A percentile compares a stretch with the other conserved stretches of the same genome.
Evolutionary conservation across 768 basidiomycete species (phyloP).

Genomic region (Rhodotorula taiwanensis): DNA sequence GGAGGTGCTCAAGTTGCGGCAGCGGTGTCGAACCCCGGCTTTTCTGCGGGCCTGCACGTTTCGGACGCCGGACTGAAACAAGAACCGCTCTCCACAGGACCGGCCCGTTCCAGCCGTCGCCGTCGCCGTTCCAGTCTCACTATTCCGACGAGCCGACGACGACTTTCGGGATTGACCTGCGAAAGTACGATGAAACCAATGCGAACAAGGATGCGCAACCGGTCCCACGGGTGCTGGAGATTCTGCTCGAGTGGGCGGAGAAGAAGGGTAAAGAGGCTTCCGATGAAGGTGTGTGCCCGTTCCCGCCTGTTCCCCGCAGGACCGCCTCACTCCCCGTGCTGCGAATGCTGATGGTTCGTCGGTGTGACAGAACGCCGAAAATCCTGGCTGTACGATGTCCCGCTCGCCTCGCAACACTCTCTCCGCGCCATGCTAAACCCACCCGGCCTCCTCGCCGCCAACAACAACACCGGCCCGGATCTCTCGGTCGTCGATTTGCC

Average conservation of each 20-base stretch:
- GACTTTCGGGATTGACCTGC: slow-evolving; percentile 35
- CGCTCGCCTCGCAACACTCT: slow-evolving; percentile 71
- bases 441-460: slow-evolving; percentile 39
- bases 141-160: slow-evolving; percentile 26
- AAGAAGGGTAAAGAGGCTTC: slow-evolving; percentile 58
- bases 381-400: slow-evolving; percentile 88
- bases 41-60: no score
- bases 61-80: no score
- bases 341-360: no score
- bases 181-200: slow-evolving; percentile 32
- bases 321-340: no score
- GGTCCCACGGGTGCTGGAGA: slow-evolving; percentile 66
- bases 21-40: no score
- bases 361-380: slow-evolving; percentile 78
- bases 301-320: no score
- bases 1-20: no score
- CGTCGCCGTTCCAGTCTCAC: slow-evolving; percentile 59
- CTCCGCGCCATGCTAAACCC: slow-evolving; percentile 77
- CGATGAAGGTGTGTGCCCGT: slow-evolving; percentile 55
- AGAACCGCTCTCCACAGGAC: slow-evolving; percentile 50
- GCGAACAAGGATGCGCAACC: slow-evolving; percentile 44
- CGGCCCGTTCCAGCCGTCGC: slow-evolving; percentile 78
- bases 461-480: slow-evolving; percentile 45
- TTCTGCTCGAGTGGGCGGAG: slow-evolving; percentile 59
- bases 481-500: slow-evolving; percentile 63